These are phyloP conservation scores for Citrus hindsii DNA, from an alignment of 345 rosid genomes.

Conservation along the genomic window DNA sequence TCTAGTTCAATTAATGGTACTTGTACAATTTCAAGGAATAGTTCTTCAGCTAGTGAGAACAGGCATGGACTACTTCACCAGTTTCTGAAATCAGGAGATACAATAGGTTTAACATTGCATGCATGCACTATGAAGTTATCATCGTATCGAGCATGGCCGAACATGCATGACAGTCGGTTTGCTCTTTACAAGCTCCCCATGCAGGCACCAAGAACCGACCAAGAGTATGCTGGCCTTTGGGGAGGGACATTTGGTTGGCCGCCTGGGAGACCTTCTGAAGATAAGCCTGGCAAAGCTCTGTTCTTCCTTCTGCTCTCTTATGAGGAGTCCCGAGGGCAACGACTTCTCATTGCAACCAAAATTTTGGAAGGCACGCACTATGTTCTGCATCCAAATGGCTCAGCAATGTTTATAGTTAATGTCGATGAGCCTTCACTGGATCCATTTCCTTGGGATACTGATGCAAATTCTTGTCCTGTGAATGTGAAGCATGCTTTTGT, in stretches of 20 bases:
- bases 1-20: conserved; percentile 39
- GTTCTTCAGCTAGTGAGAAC: conserved; percentile 53
- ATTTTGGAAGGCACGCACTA: conserved; percentile 88
- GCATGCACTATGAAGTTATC: conserved; percentile 53
- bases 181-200: conserved; percentile 76
- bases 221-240: conserved; percentile 83
- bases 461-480: conserved; percentile 50
- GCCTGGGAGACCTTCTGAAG: conserved; percentile 60
- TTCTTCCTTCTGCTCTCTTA: conserved; percentile 77
- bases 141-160: conserved; percentile 84
- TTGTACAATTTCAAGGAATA: conserved; percentile 28
- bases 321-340: conserved; percentile 52
- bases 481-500: conserved; percentile 43
- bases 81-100: conserved; percentile 61
- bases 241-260: conserved; percentile 95
- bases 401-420: conserved; percentile 76
- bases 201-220: conserved; percentile 37
- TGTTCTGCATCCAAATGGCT: conserved; percentile 86
- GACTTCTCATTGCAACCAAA: conserved; percentile 69
- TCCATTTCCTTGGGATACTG: conserved; percentile 64
- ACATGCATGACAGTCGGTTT: conserved; percentile 67
- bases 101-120: conserved; percentile 50
- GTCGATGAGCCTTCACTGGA: conserved; percentile 66
- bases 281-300: conserved; percentile 74
- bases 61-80: conserved; percentile 50